Percentiles rank a stretch among this genome's conserved stretches.
Evolutionary conservation across 2,329 filamentous ascomycete genomes (phyloP).

Genomic region (Tetracladium maxilliforme): DNA sequence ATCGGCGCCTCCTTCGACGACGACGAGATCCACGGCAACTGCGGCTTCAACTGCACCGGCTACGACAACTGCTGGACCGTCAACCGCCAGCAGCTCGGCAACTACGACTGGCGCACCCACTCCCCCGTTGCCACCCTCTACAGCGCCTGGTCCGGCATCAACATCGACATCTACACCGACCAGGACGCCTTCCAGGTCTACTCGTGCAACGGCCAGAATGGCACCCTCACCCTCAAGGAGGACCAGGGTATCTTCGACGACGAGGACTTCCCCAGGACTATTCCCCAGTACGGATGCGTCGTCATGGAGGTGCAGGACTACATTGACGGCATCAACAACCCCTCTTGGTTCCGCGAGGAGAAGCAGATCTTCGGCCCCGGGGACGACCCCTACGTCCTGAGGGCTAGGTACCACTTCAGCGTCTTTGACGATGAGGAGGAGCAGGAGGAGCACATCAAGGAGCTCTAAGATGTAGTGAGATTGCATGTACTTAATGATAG

Average conservation of each 20-base stretch:
- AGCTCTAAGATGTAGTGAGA: too few species aligned
- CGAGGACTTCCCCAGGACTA: conserved; percentile 39
- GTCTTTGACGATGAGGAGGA: too few species aligned
- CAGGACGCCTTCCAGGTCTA: conserved; percentile 85
- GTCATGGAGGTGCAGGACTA: conserved; percentile 89
- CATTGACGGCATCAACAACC: conserved; percentile 88
- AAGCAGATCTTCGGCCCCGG: conserved; percentile 47
- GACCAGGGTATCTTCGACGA: conserved; percentile 50
- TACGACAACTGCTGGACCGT: conserved; percentile 64
- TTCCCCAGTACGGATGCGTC: conserved; percentile 67
- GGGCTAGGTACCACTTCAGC: conserved; percentile 43
- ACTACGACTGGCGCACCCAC: conserved; percentile 47
- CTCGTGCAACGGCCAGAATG: conserved; percentile 65
- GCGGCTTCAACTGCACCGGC: conserved; percentile 68
- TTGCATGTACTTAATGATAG: too few species aligned
- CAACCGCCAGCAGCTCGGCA: conserved; percentile 40
- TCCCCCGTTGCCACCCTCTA: conserved; percentile 51
- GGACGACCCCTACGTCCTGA: conserved; percentile 43
- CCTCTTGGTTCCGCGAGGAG: conserved; percentile 60
- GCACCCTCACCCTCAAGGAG: conserved; percentile 50
- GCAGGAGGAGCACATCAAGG: too few species aligned
- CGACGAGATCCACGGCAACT: conserved; percentile 53
- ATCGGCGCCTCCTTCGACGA: conserved; percentile 55
- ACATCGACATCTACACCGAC: conserved; percentile 67
- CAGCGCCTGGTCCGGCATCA: conserved; percentile 68